Conservation (phyloP, 805 yeast genomes). For the Pachysolen tannophilus region DNA sequence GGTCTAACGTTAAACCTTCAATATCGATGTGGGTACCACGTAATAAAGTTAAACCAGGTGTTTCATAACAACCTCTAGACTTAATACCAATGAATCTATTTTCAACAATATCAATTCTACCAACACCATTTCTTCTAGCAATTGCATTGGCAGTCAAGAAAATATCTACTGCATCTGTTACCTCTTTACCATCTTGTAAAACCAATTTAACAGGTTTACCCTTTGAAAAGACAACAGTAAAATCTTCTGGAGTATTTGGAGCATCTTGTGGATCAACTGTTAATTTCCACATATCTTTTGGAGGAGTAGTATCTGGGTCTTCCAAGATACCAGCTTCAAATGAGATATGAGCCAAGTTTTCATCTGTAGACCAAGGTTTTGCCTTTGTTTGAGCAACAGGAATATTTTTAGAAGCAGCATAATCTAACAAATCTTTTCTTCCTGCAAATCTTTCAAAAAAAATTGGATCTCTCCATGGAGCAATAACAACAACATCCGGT, state of each 20-base stretch:
- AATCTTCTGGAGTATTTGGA: slow-evolving; percentile 87
- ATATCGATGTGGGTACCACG: slow-evolving; percentile 93
- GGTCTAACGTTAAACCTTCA: slow-evolving; percentile 94
- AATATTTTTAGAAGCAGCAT: slow-evolving; percentile 86
- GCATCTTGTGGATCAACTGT: slow-evolving; percentile 95
- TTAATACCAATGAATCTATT: slow-evolving; percentile 98
- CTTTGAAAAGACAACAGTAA: slow-evolving; percentile 71
- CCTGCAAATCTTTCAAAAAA: slow-evolving; percentile 97
- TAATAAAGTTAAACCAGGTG: slow-evolving; percentile 94
- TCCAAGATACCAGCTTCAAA: slow-evolving; percentile 99
- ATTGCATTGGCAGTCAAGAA: slow-evolving; percentile 88
- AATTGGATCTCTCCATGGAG: slow-evolving; percentile 98
- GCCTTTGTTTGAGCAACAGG: slow-evolving; percentile 97
- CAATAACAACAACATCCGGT: slow-evolving; percentile 94
- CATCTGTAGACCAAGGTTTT: slow-evolving; percentile 99
- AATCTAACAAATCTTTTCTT: slow-evolving; percentile 90
- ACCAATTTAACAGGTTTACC: slow-evolving; percentile 84
- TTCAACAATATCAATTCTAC: slow-evolving; percentile 98
- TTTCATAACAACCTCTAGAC: slow-evolving; percentile 99
- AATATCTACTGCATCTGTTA: slow-evolving; percentile 85
- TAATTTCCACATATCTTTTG: slow-evolving; percentile 99
- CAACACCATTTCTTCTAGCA: slow-evolving; percentile 99
- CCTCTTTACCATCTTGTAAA: slow-evolving; percentile 50
- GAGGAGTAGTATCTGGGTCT: slow-evolving; percentile 98
- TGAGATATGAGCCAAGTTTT: slow-evolving; percentile 97